A percentile compares a stretch with the other conserved stretches of the same genome.
Evolutionary conservation across 2,329 filamentous ascomycete genomes (phyloP).

Genomic region (Aspergillus flavus): DNA sequence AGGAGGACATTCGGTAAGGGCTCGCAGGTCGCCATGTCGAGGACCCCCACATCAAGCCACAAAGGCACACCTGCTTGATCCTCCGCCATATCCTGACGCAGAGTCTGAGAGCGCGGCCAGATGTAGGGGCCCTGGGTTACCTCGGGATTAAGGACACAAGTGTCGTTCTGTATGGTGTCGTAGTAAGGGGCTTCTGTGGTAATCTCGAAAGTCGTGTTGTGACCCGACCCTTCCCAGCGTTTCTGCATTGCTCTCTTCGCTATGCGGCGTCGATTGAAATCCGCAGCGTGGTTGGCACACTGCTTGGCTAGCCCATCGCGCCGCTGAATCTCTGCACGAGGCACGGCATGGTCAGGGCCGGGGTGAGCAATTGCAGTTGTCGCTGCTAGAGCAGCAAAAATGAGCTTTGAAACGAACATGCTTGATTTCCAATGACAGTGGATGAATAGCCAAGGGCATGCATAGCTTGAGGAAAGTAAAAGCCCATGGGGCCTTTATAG

Average conservation of each 20-base stretch:
- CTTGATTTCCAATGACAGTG: background rate
- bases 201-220: conserved; percentile 2
- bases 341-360: conserved; percentile 1
- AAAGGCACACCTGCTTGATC: conserved; percentile 41
- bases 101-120: conserved; percentile 36
- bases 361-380: conserved; percentile 5
- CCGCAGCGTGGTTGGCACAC: conserved; percentile 3
- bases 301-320: conserved; percentile 5
- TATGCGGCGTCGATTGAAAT: conserved; percentile 8
- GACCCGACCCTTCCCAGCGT: conserved; percentile 1
- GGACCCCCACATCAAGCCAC: conserved; percentile 45
- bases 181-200: conserved; percentile 21
- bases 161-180: conserved; percentile 24
- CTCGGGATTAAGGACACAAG: conserved; percentile 42
- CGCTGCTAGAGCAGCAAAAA: background rate
- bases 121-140: conserved; percentile 43
- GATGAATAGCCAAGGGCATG: background rate
- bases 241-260: conserved; percentile 1
- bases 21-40: conserved; percentile 47
- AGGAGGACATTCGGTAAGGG: conserved; percentile 38
- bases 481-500: background rate
- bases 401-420: background rate
- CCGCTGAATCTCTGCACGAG: conserved; percentile 1
- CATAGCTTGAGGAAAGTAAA: background rate
- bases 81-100: conserved; percentile 45